Evolutionary conservation across 768 basidiomycete genomes (phyloP).

Genomic region (Infundibulicybe gibba): DNA sequence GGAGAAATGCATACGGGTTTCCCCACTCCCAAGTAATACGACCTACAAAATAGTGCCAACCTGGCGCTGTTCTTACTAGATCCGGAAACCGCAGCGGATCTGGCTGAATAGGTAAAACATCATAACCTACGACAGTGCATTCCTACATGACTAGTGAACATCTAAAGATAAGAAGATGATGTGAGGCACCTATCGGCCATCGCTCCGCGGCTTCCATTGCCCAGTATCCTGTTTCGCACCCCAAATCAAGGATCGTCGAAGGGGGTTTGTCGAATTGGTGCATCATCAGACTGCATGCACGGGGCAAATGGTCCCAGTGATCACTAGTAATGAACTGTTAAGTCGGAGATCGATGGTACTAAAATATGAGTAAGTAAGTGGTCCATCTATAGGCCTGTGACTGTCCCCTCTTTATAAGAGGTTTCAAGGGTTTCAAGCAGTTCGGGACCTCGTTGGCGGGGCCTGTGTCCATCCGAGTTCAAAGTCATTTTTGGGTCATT

Average conservation of each 20-base stretch:
- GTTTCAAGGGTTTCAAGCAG: too few species aligned
- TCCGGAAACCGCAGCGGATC: slow-evolving; percentile 31
- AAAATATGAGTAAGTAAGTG: too few species aligned
- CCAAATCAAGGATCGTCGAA: slow-evolving; percentile 56
- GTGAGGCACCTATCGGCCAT: slow-evolving; percentile 50
- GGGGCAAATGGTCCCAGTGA: slow-evolving; percentile 70
- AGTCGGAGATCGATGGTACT: slow-evolving; percentile 5
- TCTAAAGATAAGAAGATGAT: slow-evolving; percentile 2
- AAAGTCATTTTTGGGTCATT: too few species aligned
- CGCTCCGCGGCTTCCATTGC: slow-evolving; percentile 60
- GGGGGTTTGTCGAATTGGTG: slow-evolving; percentile 53
- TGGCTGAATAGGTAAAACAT: slow-evolving; percentile 54
- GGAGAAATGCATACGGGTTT: slow-evolving; percentile 47
- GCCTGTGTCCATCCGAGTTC: too few species aligned
- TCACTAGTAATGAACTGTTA: slow-evolving; percentile 41
- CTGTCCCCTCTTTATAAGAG: too few species aligned
- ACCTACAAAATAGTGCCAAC: slow-evolving; percentile 36
- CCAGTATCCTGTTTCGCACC: slow-evolving; percentile 73
- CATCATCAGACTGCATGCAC: slow-evolving; percentile 47
- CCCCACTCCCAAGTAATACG: slow-evolving; percentile 67
- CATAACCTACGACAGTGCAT: slow-evolving; percentile 56
- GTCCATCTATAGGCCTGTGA: too few species aligned
- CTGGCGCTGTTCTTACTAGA: too few species aligned
- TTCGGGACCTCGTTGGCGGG: too few species aligned
- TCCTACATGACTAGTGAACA: slow-evolving; percentile 27